Evolutionary conservation across 805 yeast genomes (phyloP), one percentile per base, ranked within the genome.

Genomic region (Starmerella sp.): DNA sequence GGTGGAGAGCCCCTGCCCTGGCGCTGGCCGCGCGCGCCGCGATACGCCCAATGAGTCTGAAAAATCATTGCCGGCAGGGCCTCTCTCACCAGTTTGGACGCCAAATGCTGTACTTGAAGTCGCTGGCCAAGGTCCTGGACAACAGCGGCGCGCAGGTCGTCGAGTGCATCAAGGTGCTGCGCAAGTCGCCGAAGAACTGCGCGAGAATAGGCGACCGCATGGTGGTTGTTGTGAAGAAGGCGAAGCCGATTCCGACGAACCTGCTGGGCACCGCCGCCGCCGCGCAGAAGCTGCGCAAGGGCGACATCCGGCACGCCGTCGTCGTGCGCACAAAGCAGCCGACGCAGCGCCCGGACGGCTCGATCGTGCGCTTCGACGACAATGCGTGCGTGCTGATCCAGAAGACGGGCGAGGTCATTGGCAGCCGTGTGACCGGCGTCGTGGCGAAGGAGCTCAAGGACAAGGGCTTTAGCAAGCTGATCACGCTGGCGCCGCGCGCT

Each of bases 301-400:
- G 97, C 63, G 98, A 93, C 67, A 87, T 93, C 53, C 84, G 93
- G 56, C 91, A 95, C 66, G 98, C 97, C 4, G 91, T 93, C 34
- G 85, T 93, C 44, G 97, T 90, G 17, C 83, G 98, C 70, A 88
- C 97, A 0, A 89, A 83, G 71, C 88, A 88, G 60, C 80, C 81
- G 53, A 79, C 79, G 59, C 77, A 77, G 64, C 80, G 98, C 67
- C 77, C 83, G 3, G 97, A 93, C 68, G 98, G 98, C 3, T 77
- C 95, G 2, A 81, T 81, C 28, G 77, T 93, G 32, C 75, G 85
- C 62, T 93, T 93, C 68, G 96, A 90, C 68, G 98, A 93, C 71
- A 93, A 91, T 69, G 98, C 98, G 1, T 90, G 97, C 73, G 97
- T 93, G 36, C 77, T 93, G 65, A 80, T 91, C 59, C 90, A 93